phyloP scores from a whole-genome alignment of 1,139 yeast genomes.

The Hemisphaericaspora xylofermentans region DNA sequence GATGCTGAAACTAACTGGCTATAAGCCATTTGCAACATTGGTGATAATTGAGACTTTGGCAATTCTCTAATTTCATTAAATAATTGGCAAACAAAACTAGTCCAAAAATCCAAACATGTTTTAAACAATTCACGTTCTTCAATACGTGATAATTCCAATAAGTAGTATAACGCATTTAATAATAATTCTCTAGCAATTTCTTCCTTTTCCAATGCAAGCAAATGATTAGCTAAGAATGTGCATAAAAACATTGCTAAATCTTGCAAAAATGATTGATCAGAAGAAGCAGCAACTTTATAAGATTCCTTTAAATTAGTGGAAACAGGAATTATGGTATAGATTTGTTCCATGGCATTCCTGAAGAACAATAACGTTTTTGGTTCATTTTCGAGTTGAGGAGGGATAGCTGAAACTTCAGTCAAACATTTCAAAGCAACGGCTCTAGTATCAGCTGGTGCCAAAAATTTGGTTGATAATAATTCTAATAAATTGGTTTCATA shows the following conservation, averaged over 20 bases:
- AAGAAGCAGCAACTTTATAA: conserved; percentile 72
- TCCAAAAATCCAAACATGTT: conserved; percentile 94
- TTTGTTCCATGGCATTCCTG: conserved; percentile 69
- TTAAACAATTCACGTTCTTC: conserved; percentile 96
- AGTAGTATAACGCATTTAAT: conserved; percentile 72
- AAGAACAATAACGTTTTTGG: conserved; percentile 70
- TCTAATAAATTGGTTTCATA: conserved; percentile 82
- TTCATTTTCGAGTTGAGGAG: conserved; percentile 48
- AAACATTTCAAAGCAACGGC: conserved; percentile 85
- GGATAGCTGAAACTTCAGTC: conserved; percentile 79
- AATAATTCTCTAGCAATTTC: conserved; percentile 59
- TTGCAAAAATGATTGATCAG: conserved; percentile 91
- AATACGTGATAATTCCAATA: conserved; percentile 81
- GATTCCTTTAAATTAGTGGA: conserved; percentile 70
- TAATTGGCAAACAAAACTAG: conserved; percentile 72
- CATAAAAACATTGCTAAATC: conserved; percentile 93
- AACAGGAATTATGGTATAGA: conserved; percentile 71
- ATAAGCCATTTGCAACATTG: conserved; percentile 70
- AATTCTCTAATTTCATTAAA: conserved; percentile 82
- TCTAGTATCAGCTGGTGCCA: conserved; percentile 79
- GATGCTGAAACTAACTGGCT: conserved; percentile 46
- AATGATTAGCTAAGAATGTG: conserved; percentile 78
- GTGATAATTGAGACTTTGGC: conserved; percentile 70
- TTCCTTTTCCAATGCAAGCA: conserved; percentile 67
- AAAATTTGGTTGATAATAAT: conserved; percentile 70